phyloP scores from a whole-genome alignment of 2,329 filamentous ascomycete genomes.

The Penicillium sp. region DNA sequence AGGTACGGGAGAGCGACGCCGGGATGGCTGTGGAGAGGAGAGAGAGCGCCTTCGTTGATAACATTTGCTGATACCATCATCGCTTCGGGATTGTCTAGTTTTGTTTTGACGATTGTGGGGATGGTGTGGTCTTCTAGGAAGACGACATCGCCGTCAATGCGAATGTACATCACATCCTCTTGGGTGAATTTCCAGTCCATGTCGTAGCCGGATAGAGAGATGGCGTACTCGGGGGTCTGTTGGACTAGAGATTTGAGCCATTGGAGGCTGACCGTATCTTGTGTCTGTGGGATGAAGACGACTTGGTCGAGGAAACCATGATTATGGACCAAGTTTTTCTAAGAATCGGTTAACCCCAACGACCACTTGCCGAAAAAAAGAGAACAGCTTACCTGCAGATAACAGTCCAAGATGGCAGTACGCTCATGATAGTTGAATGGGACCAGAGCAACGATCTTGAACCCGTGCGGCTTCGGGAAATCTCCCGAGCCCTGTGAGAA shows the following conservation, averaged over 20 bases:
- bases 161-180: constrained; percentile 41
- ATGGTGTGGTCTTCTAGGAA: constrained; percentile 51
- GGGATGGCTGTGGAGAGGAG: constrained; percentile 57
- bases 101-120: constrained; percentile 56
- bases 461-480: constrained; percentile 36
- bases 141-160: constrained; percentile 48
- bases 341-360: neutral
- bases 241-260: constrained; percentile 39
- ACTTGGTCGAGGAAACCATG: constrained; percentile 47
- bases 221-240: constrained; percentile 32
- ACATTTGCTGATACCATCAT: constrained; percentile 59
- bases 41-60: constrained; percentile 58
- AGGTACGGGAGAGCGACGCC: constrained; percentile 57
- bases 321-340: constrained; percentile 43
- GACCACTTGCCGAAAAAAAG: no score
- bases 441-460: constrained; percentile 44
- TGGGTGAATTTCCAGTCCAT: constrained; percentile 20
- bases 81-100: constrained; percentile 53
- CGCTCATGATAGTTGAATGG: constrained; percentile 38
- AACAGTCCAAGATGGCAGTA: constrained; percentile 45
- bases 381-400: constrained; percentile 35
- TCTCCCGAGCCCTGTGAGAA: constrained; percentile 28
- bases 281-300: constrained; percentile 45
- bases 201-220: constrained; percentile 11
- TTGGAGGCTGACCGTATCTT: constrained; percentile 35